phyloP scores from a whole-genome alignment of 2,329 filamentous ascomycete species.

The Ceratocystis lukuohia region DNA sequence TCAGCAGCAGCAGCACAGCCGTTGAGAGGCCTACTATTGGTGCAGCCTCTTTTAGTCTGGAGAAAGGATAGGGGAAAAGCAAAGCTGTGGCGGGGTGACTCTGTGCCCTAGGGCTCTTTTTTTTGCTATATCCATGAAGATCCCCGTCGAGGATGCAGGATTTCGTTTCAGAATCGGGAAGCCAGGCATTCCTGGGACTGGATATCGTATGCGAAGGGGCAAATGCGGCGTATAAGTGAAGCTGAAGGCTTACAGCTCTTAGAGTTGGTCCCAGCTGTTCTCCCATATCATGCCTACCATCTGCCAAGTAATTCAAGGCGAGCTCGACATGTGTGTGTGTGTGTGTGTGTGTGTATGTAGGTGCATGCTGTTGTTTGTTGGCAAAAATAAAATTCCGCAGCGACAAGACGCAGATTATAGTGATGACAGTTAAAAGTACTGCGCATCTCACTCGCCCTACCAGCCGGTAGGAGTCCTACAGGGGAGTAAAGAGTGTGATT shows the following conservation, averaged over 20 bases:
- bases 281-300: too few species aligned
- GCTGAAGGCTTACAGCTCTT: background rate
- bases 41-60: background rate
- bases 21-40: slow-evolving; percentile 2
- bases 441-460: background rate
- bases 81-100: background rate
- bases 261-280: too few species aligned
- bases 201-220: background rate
- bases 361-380: background rate
- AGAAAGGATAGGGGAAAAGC: background rate
- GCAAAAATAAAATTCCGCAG: background rate
- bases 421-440: background rate
- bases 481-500: background rate
- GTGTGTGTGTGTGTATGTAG: too few species aligned
- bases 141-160: background rate
- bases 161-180: background rate
- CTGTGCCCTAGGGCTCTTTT: background rate
- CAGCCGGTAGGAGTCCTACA: background rate
- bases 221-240: background rate
- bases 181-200: background rate
- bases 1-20: background rate
- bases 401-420: background rate
- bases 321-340: too few species aligned
- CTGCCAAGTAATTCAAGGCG: too few species aligned
- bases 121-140: background rate